phyloP scores from a whole-genome alignment of 208 protist species.

The Trypanosoma brucei region DNA sequence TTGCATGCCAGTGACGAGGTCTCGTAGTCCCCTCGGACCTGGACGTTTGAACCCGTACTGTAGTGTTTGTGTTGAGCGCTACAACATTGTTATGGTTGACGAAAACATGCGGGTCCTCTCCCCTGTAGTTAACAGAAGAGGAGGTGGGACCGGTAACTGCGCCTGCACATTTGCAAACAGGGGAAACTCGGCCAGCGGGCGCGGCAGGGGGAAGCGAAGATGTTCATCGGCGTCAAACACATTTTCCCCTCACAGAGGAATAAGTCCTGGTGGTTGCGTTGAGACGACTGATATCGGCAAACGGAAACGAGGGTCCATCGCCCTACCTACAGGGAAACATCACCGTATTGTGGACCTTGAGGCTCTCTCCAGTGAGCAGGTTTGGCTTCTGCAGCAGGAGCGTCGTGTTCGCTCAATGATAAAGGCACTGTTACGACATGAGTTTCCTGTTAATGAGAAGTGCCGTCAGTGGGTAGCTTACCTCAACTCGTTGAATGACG shows the following conservation, averaged over 20 bases:
- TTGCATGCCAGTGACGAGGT: conserved; percentile 4
- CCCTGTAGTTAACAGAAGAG: conserved; percentile 22
- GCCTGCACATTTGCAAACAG: conserved; percentile 28
- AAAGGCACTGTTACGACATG: conserved; percentile 52
- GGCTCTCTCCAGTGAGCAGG: not conserved
- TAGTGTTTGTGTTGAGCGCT: conserved; percentile 52
- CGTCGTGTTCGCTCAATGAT: conserved; percentile 39
- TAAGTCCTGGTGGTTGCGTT: not conserved
- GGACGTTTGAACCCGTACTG: conserved; percentile 84
- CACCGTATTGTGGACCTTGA: not conserved
- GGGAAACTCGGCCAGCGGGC: not conserved
- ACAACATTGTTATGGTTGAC: conserved; percentile 73
- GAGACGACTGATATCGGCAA: not conserved
- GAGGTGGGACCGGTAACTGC: conserved; percentile 34
- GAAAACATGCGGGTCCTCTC: conserved; percentile 47
- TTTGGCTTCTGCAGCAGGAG: conserved; percentile 32
- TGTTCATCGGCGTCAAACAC: conserved; percentile 1
- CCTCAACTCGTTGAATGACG: conserved; percentile 36
- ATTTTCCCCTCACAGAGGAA: not conserved
- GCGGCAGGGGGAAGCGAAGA: not conserved
- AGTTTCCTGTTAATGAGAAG: conserved; percentile 37
- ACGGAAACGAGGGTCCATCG: not conserved
- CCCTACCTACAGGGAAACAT: not conserved
- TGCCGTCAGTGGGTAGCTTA: conserved; percentile 40
- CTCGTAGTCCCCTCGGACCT: conserved; percentile 49